Conservation (phyloP, 495 filamentous ascomycete species). For the Thozetella sp. region DNA sequence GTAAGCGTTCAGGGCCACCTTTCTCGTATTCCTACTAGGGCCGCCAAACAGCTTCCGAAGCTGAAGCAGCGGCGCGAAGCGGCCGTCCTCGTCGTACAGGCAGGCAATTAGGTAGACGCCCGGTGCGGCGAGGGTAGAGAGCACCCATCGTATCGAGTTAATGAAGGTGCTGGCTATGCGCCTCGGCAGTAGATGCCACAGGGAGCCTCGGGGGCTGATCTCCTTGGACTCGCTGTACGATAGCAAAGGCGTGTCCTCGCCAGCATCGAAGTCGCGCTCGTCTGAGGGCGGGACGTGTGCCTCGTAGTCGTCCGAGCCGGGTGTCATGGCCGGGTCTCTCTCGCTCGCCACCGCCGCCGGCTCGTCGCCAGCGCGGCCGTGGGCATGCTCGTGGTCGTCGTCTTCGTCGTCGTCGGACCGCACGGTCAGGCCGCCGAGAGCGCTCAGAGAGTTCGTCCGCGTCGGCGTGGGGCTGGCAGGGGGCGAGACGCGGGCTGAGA, state of each 20-base stretch:
- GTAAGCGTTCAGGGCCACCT: conserved; percentile 36
- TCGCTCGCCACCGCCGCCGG: conserved; percentile 26
- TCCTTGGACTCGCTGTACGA: conserved; percentile 31
- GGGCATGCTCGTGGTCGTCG: conserved; percentile 35
- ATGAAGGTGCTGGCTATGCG: conserved; percentile 59
- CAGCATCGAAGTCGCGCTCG: conserved; percentile 23
- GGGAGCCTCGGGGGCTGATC: conserved; percentile 31
- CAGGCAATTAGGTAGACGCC: conserved; percentile 78
- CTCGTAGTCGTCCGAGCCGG: conserved; percentile 27
- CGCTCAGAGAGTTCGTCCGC: conserved; percentile 67
- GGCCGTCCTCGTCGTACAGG: conserved; percentile 78
- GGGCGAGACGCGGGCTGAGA: conserved; percentile 79
- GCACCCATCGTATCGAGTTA: conserved; percentile 70
- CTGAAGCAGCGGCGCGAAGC: conserved; percentile 71
- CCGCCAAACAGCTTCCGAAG: conserved; percentile 58
- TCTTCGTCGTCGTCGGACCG: conserved; percentile 44
- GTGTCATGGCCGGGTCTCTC: conserved; percentile 23
- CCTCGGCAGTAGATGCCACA: conserved; percentile 58
- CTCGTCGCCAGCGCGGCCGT: conserved; percentile 9
- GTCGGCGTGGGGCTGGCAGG: conserved; percentile 57
- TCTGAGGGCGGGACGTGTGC: conserved; percentile 7
- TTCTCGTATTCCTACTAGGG: conserved; percentile 32
- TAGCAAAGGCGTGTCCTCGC: conserved; percentile 74
- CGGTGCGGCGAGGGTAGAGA: conserved; percentile 77
- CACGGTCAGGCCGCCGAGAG: conserved; percentile 45